Evolutionary conservation across 2,329 filamentous ascomycete genomes (phyloP).

Genomic region (Fusarium kyushuense): DNA sequence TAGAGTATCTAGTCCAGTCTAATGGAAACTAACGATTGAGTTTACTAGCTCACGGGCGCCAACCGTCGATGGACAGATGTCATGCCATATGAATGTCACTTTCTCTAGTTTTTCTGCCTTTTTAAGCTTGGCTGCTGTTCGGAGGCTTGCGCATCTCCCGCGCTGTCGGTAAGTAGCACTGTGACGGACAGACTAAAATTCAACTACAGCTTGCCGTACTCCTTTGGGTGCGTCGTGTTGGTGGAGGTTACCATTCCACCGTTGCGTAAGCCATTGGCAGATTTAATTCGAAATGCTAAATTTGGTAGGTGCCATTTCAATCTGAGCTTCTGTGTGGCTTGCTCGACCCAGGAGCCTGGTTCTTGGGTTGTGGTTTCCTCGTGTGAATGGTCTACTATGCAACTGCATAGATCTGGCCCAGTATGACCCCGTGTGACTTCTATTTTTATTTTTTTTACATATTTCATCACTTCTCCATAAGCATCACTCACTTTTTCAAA

Average conservation of each 20-base stretch:
- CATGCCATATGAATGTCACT: slow-evolving; percentile 11
- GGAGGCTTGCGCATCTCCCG: slow-evolving; percentile 42
- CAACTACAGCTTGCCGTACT: slow-evolving; percentile 10
- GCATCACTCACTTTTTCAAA: not conserved
- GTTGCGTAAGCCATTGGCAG: not conserved
- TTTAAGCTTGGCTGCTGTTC: slow-evolving; percentile 25
- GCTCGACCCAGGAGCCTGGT: slow-evolving; percentile 25
- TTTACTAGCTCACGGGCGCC: slow-evolving; percentile 16
- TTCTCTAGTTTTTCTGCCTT: slow-evolving; percentile 9
- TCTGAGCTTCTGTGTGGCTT: slow-evolving; percentile 16
- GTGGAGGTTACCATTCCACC: not conserved
- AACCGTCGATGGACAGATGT: slow-evolving; percentile 5
- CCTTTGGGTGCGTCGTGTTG: not conserved
- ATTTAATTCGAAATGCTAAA: not conserved
- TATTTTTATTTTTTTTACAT: not conserved
- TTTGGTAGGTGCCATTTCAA: too few species aligned
- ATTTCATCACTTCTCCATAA: not conserved
- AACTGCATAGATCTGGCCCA: not conserved
- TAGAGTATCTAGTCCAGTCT: not conserved
- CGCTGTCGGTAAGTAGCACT: slow-evolving; percentile 24
- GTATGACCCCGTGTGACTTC: not conserved
- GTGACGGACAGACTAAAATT: slow-evolving; percentile 1
- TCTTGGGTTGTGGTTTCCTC: slow-evolving; percentile 6
- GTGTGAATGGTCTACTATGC: not conserved
- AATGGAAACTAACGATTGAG: not conserved